These are phyloP conservation scores for Glycyrrhiza uralensis DNA, from an alignment of 306 rosid genomes.

Conservation along the genomic window DNA sequence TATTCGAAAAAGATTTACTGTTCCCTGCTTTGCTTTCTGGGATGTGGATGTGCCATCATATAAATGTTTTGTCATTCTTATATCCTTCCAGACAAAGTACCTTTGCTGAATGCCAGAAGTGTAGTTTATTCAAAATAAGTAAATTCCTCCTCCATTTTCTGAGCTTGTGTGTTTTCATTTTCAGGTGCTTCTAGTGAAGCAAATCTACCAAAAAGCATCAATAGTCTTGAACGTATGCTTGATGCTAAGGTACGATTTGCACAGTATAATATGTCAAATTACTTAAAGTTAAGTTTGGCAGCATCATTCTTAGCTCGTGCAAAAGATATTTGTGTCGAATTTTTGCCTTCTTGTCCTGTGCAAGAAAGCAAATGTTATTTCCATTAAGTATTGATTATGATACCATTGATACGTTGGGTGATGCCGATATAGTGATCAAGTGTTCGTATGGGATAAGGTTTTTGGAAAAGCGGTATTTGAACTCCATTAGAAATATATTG, in stretches of 20 bases:
- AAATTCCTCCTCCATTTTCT: conserved; percentile 5
- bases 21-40: conserved; percentile 1
- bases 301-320: background rate
- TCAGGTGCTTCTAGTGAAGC: conserved; percentile 68
- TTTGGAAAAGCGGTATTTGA: background rate
- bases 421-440: background rate
- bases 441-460: conserved; percentile 3
- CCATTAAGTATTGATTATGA: background rate
- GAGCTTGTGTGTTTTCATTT: conserved; percentile 23
- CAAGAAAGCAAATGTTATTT: background rate
- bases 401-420: background rate
- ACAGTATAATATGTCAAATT: conserved; percentile 12
- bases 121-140: conserved; percentile 13
- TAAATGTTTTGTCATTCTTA: background rate
- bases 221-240: conserved; percentile 82
- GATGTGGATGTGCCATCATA: background rate
- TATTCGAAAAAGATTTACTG: background rate
- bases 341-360: background rate
- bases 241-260: conserved; percentile 72
- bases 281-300: background rate
- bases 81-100: background rate
- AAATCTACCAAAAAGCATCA: conserved; percentile 74
- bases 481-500: conserved; percentile 3
- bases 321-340: background rate
- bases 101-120: background rate